phyloP scores from a whole-genome alignment of 1,284 basidiomycete species.

The Leccinum fallax region DNA sequence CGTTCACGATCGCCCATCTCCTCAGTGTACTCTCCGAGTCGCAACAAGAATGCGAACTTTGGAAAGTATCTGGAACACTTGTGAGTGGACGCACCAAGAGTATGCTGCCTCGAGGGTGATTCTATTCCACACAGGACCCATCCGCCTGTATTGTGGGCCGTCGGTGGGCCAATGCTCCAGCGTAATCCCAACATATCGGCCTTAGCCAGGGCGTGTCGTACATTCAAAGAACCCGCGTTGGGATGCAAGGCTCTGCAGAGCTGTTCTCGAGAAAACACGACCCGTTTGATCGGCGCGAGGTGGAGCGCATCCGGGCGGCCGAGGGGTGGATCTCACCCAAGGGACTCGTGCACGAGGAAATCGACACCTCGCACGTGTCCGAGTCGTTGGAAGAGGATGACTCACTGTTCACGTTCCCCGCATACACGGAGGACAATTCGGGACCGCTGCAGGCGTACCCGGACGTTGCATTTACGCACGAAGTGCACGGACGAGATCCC shows the following conservation, averaged over 20 bases:
- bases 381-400: too few species aligned
- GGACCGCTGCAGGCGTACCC: neutral
- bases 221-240: too few species aligned
- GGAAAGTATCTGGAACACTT: neutral
- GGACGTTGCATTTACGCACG: constrained; percentile 5
- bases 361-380: constrained; percentile 70
- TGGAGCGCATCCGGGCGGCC: constrained; percentile 83
- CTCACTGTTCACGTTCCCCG: too few species aligned
- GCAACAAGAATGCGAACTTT: neutral
- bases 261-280: constrained; percentile 85
- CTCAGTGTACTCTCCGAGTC: neutral
- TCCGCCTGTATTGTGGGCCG: too few species aligned
- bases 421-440: too few species aligned
- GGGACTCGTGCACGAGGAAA: constrained; percentile 91
- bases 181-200: too few species aligned
- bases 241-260: constrained; percentile 73
- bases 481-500: neutral
- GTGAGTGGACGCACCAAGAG: neutral
- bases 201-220: too few species aligned
- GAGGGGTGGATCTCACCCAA: constrained; percentile 98
- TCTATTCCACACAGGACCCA: neutral
- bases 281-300: constrained; percentile 88
- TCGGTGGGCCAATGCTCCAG: too few species aligned
- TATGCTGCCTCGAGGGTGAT: neutral
- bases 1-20: neutral